Percentiles rank a stretch among this genome's conserved stretches.
Evolutionary conservation across 2,329 filamentous ascomycete species (phyloP).

Genomic region (Akanthomyces uredinophilus): DNA sequence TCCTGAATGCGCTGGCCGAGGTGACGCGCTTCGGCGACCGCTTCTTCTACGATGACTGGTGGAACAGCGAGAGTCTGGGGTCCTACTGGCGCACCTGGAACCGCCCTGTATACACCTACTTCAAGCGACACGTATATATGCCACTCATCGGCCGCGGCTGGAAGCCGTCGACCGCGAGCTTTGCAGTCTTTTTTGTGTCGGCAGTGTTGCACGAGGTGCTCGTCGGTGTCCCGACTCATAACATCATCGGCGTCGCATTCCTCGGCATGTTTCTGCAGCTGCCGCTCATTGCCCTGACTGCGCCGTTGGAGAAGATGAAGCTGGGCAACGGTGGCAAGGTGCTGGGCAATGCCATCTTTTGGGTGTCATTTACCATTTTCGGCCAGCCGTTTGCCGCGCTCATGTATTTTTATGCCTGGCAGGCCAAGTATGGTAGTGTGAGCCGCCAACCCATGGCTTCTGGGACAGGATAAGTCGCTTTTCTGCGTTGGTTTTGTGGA

Average conservation of each 20-base stretch:
- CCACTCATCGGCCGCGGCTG: constrained; percentile 83
- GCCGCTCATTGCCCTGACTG: constrained; percentile 77
- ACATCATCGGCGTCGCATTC: constrained; percentile 88
- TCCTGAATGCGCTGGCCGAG: constrained; percentile 86
- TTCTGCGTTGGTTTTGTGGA: background rate
- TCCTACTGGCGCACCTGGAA: constrained; percentile 97
- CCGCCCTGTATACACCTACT: constrained; percentile 94
- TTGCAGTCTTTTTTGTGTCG: constrained; percentile 81
- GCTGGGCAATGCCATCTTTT: constrained; percentile 90
- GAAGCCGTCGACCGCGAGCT: constrained; percentile 63
- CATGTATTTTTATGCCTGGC: constrained; percentile 97
- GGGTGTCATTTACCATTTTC: constrained; percentile 92
- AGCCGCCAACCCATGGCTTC: constrained; percentile 38
- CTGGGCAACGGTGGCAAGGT: constrained; percentile 66
- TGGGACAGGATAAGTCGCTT: constrained; percentile 1
- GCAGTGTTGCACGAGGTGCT: constrained; percentile 87
- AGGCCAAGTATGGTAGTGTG: constrained; percentile 90
- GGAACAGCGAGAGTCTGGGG: constrained; percentile 84
- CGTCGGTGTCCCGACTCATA: constrained; percentile 92
- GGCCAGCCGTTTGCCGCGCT: constrained; percentile 90
- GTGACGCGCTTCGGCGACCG: constrained; percentile 86
- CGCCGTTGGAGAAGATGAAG: constrained; percentile 72
- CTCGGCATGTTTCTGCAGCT: constrained; percentile 90
- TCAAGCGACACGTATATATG: constrained; percentile 89
- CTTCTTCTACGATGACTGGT: constrained; percentile 96